A percentile compares a stretch with the other conserved stretches of the same genome.
phyloP scores from a whole-genome alignment of 495 filamentous ascomycete species.

The Sabuloglossum arenarium region DNA sequence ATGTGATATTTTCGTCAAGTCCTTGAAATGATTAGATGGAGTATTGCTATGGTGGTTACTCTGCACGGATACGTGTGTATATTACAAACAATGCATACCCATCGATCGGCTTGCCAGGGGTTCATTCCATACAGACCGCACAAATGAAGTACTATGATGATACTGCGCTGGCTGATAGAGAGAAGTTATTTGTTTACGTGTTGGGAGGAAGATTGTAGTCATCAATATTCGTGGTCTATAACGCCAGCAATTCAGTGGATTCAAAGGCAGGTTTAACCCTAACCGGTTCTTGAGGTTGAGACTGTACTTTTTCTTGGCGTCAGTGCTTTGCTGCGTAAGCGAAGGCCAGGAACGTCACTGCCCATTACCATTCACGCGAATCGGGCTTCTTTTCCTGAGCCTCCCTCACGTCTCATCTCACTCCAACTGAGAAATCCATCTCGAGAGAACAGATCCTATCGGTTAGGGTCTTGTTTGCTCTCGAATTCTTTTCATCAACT shows the following conservation, averaged over 20 bases:
- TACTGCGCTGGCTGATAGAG: too few relatives aligned
- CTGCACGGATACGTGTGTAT: background rate
- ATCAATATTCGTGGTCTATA: too few relatives aligned
- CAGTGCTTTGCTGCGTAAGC: background rate
- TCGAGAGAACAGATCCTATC: constrained; percentile 3
- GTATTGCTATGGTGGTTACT: background rate
- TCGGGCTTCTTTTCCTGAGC: background rate
- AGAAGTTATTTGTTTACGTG: too few relatives aligned
- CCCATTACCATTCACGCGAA: background rate
- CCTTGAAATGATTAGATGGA: background rate
- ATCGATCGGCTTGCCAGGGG: background rate
- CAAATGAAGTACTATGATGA: background rate
- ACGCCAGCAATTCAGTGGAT: background rate
- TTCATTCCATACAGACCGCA: too few relatives aligned
- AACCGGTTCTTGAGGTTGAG: background rate
- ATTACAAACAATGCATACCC: background rate
- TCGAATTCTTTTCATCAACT: constrained; percentile 4
- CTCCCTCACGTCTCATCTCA: background rate
- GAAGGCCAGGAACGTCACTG: constrained; percentile 1
- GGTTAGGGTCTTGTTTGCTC: constrained; percentile 3
- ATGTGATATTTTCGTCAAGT: background rate
- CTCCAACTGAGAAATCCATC: background rate
- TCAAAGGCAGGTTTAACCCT: background rate
- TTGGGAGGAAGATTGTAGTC: too few relatives aligned
- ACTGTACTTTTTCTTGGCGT: background rate